Base-by-base conservation (phyloP, 2,329 filamentous ascomycete genomes). In the Alternaria burnsii region DNA sequence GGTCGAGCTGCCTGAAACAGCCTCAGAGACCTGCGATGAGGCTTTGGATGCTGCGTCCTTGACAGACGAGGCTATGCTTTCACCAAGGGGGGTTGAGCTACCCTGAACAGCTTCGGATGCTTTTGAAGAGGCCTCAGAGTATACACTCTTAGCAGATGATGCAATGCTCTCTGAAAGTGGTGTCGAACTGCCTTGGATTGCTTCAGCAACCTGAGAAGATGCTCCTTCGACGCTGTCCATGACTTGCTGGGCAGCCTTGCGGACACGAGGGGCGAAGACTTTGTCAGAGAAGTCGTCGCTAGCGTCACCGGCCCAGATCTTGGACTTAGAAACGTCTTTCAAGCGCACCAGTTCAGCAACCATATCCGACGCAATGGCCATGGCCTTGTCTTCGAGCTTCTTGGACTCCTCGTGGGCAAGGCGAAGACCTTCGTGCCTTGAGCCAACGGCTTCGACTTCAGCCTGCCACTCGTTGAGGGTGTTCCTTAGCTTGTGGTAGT, bases 401-500 rank as follows among this genome's bases (percentile, higher is more conserved):
- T 87, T 86, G 5, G 88, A 88, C 38, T 88, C 86, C 32, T 88
- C 83, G 71, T 91, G 89, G 18, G 92, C 91, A 55, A 87, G 82
- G 20, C 85, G 81, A 12, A 97, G 83, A 26, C 87, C 88, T 9
- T 90, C 87, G 74, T 97, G 91, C 4, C 88, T 85, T 61, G 90
- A 86, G 40, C 93, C 91, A 54, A 94, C 86, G 59, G 88, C 84
- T 75, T 92, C 89, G 48, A 99, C 88, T 68, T 96, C 92, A 36
- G 87, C 84, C 56, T 92, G 90, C 93, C 94, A 97, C 71, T 92
- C 88, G 48, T 90, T 89, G 53, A 97, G 91, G 12, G 91, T 90
- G 55, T 86, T 87, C 81, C 92, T 96, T 59, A 99, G 84, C 61
- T 91, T 88, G 77, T 98, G 93, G 75, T 97, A 99, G 77, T 94